These are phyloP conservation scores for Dryas alaskensis DNA, from an alignment of 306 rosid species.

Conservation along the genomic window DNA sequence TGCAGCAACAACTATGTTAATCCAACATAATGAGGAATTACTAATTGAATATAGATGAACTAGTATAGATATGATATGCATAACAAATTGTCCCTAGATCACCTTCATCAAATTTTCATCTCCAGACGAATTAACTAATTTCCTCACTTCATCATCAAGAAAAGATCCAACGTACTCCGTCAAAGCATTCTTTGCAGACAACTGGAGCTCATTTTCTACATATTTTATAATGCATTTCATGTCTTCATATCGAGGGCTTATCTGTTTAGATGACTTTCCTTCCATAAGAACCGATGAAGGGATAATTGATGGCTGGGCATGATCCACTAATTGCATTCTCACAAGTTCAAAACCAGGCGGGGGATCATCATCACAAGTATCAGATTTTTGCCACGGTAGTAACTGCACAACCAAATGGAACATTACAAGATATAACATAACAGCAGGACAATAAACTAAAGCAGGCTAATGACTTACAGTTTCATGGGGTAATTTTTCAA, in stretches of 20 bases:
- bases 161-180: slow-evolving; percentile 41
- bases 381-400: slow-evolving; percentile 29
- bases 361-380: slow-evolving; percentile 38
- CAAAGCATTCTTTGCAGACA: slow-evolving; percentile 55
- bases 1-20: slow-evolving; percentile 41
- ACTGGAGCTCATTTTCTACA: slow-evolving; percentile 70
- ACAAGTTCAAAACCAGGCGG: slow-evolving; percentile 40
- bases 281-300: slow-evolving; percentile 27
- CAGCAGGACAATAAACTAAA: slow-evolving; percentile 23
- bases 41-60: not conserved
- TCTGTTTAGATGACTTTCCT: slow-evolving; percentile 33
- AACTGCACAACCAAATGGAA: slow-evolving; percentile 51
- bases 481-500: slow-evolving; percentile 35
- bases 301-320: slow-evolving; percentile 27
- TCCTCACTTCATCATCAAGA: slow-evolving; percentile 54
- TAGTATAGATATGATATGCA: not conserved
- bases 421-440: slow-evolving; percentile 31
- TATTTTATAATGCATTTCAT: slow-evolving; percentile 47
- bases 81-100: not conserved
- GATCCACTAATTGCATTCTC: slow-evolving; percentile 31
- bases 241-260: slow-evolving; percentile 33
- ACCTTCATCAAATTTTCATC: slow-evolving; percentile 29
- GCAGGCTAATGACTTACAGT: slow-evolving; percentile 54
- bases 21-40: slow-evolving; percentile 11
- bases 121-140: slow-evolving; percentile 28